A percentile compares a stretch with the other conserved stretches of the same genome.
Evolutionary conservation across 129 eudicot species (phyloP).

Genomic region (Apium graveolens): DNA sequence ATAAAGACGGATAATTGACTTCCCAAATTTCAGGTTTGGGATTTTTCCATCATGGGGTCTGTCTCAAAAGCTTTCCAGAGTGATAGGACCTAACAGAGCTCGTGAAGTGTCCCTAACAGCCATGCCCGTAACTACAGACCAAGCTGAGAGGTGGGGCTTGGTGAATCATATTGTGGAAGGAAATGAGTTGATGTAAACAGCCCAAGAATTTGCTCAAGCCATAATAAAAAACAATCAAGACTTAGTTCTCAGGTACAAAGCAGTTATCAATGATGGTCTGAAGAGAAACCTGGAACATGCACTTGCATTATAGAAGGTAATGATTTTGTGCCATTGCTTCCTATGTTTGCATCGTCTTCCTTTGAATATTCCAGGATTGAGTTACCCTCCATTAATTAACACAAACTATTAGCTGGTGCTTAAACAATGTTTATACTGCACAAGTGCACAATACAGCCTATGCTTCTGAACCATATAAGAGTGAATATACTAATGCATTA

Average conservation of each 20-base stretch:
- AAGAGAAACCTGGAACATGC: constrained; percentile 69
- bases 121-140: constrained; percentile 64
- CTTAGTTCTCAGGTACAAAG: constrained; percentile 76
- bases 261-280: constrained; percentile 84
- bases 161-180: constrained; percentile 88
- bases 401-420: background rate
- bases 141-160: constrained; percentile 81
- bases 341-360: background rate
- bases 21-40: constrained; percentile 60
- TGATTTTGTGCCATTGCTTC: background rate
- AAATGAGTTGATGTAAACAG: constrained; percentile 59
- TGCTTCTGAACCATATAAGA: background rate
- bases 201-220: constrained; percentile 80
- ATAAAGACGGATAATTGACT: background rate
- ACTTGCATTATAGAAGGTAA: constrained; percentile 82
- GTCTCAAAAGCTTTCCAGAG: constrained; percentile 94
- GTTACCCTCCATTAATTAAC: background rate
- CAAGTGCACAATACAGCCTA: background rate
- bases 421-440: background rate
- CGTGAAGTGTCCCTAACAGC: constrained; percentile 88
- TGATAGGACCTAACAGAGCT: constrained; percentile 84
- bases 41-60: constrained; percentile 99
- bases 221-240: constrained; percentile 72
- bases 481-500: background rate
- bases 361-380: background rate